Percentiles rank a stretch among this genome's conserved stretches.
Conservation (phyloP, 306 rosid species). For the Rubus parviflorus region DNA sequence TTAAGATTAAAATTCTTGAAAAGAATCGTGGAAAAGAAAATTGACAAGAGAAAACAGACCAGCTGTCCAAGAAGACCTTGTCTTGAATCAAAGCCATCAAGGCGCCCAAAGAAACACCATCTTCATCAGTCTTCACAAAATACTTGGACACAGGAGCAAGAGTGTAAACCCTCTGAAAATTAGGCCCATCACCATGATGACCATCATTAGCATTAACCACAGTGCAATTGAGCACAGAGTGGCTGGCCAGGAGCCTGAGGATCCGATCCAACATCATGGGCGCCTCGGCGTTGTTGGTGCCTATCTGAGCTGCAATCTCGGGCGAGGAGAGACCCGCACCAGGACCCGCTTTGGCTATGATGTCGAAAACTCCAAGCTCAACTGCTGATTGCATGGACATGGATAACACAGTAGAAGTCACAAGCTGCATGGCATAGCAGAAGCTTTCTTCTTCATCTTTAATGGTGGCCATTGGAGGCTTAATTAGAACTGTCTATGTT, state of each 20-base stretch:
- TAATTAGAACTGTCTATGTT: not conserved
- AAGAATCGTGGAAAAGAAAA: too few species aligned
- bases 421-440: constrained; percentile 36
- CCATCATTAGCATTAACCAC: not conserved
- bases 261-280: constrained; percentile 53
- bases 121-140: constrained; percentile 30
- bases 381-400: constrained; percentile 41
- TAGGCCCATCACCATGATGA: not conserved
- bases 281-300: constrained; percentile 38
- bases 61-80: constrained; percentile 34
- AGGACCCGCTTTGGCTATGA: constrained; percentile 40
- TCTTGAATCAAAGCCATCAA: constrained; percentile 24
- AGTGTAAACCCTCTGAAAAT: constrained; percentile 32
- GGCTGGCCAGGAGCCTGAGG: constrained; percentile 42
- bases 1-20: not conserved
- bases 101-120: constrained; percentile 50
- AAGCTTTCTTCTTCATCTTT: constrained; percentile 40
- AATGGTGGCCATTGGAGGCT: constrained; percentile 1
- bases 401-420: constrained; percentile 16
- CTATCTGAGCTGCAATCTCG: constrained; percentile 35
- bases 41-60: constrained; percentile 24
- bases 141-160: constrained; percentile 32
- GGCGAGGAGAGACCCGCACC: constrained; percentile 32
- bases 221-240: constrained; percentile 44
- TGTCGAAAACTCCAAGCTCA: constrained; percentile 55